Conservation (phyloP, 768 basidiomycete species). For the Podaxis mareebaensis region DNA sequence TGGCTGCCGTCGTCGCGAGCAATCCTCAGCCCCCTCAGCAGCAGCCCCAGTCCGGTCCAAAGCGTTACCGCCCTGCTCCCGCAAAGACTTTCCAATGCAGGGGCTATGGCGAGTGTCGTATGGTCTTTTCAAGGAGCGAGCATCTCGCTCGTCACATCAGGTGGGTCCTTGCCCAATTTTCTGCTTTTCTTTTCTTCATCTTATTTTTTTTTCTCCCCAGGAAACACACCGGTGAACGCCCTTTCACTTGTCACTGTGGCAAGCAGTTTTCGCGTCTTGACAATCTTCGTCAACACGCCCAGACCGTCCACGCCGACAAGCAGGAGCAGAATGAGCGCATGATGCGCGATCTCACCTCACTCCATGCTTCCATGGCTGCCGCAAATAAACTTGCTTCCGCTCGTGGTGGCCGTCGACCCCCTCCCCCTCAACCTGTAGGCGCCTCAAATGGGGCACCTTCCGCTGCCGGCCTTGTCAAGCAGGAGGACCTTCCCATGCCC, state of each 20-base stretch:
- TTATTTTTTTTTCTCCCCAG: conserved; percentile 40
- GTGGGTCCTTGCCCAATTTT: conserved; percentile 43
- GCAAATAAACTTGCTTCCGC: conserved; percentile 40
- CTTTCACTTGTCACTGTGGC: conserved; percentile 93
- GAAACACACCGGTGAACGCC: conserved; percentile 97
- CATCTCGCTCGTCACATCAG: conserved; percentile 95
- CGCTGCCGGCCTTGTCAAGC: conserved; percentile 36
- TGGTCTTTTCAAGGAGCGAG: conserved; percentile 96
- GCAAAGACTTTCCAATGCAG: conserved; percentile 95
- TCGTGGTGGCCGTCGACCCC: conserved; percentile 21
- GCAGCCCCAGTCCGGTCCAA: conserved; percentile 31
- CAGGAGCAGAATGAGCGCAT: conserved; percentile 84
- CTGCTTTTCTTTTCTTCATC: conserved; percentile 19
- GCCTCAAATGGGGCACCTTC: conserved; percentile 16
- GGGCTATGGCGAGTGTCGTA: conserved; percentile 93
- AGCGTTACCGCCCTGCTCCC: conserved; percentile 79
- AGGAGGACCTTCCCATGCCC: conserved; percentile 36
- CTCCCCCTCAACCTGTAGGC: conserved; percentile 21
- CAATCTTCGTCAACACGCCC: conserved; percentile 95
- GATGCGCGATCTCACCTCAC: conserved; percentile 86
- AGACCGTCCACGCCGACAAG: conserved; percentile 96
- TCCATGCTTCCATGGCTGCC: conserved; percentile 80
- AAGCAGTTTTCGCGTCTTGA: conserved; percentile 96
- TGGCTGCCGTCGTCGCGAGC: conserved; percentile 14
- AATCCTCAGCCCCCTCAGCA: conserved; percentile 14